Evolutionary conservation across 2,329 filamentous ascomycete genomes (phyloP).

Genomic region (Cytospora paraplurivora): DNA sequence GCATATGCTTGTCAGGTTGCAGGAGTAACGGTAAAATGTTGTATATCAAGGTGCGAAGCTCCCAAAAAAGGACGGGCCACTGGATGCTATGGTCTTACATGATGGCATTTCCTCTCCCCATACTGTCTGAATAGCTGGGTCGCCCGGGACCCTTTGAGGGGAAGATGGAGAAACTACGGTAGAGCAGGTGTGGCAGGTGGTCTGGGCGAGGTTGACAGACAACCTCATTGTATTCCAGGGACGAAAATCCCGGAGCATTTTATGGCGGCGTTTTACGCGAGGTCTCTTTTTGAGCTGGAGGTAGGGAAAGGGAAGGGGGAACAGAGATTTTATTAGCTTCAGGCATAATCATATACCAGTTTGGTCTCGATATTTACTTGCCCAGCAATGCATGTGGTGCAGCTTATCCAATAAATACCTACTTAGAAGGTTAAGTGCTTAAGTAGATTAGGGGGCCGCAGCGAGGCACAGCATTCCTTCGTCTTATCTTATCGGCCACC

Average conservation of each 20-base stretch:
- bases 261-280: slow-evolving; percentile 20
- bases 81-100: neutral
- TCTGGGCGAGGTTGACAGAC: slow-evolving; percentile 7
- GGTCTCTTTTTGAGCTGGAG: slow-evolving; percentile 9
- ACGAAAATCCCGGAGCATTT: slow-evolving; percentile 23
- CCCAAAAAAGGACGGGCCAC: slow-evolving; percentile 5
- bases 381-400: neutral
- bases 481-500: neutral
- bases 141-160: neutral
- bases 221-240: slow-evolving; percentile 5
- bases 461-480: neutral
- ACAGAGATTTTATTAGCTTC: slow-evolving; percentile 8
- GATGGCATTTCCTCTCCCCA: neutral
- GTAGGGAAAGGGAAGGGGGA: slow-evolving; percentile 1
- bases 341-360: slow-evolving; percentile 21
- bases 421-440: neutral
- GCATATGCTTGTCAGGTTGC: slow-evolving; percentile 17
- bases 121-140: neutral
- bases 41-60: slow-evolving; percentile 15
- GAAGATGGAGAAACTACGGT: neutral
- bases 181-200: slow-evolving; percentile 9
- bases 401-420: neutral
- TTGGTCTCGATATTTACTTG: neutral
- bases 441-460: neutral
- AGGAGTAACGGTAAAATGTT: slow-evolving; percentile 20